Percentiles rank a stretch among this genome's conserved stretches.
Conservation (phyloP, 768 basidiomycete species). For the Thelephora aurantiotincta region DNA sequence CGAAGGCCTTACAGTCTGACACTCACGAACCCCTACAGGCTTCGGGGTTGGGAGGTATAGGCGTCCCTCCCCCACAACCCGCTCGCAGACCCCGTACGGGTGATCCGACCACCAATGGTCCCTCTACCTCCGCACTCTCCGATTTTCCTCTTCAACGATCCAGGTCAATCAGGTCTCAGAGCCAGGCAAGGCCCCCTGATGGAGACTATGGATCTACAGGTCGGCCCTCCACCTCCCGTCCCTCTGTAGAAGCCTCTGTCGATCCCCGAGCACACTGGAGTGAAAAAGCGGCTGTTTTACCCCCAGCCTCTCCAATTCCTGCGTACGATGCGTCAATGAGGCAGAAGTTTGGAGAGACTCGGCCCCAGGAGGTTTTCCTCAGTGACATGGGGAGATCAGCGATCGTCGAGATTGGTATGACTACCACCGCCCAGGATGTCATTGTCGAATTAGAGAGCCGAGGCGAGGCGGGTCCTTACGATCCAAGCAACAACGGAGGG, state of each 20-base stretch:
- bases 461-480: constrained; percentile 37
- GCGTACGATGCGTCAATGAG: constrained; percentile 7
- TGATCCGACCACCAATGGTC: constrained; percentile 2
- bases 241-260: constrained; percentile 14
- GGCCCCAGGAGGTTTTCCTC: constrained; percentile 65
- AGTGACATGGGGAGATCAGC: constrained; percentile 65
- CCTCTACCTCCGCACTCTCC: not conserved
- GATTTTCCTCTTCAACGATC: constrained; percentile 1
- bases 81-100: constrained; percentile 1
- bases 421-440: constrained; percentile 63
- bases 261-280: constrained; percentile 6
- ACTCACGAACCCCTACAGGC: not conserved
- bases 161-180: constrained; percentile 4
- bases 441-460: constrained; percentile 48
- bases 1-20: constrained; percentile 18
- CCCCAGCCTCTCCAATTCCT: constrained; percentile 25
- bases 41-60: not conserved
- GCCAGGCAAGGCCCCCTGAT: too few relatives aligned
- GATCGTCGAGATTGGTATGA: constrained; percentile 52
- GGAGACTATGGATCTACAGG: too few relatives aligned
- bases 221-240: constrained; percentile 6
- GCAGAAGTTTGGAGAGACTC: constrained; percentile 12
- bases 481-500: constrained; percentile 19
- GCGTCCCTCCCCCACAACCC: constrained; percentile 5
- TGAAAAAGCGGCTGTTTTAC: constrained; percentile 3